Evolutionary conservation across 2,329 filamentous ascomycete genomes (phyloP).

Genomic region (Penicillium sp.): DNA sequence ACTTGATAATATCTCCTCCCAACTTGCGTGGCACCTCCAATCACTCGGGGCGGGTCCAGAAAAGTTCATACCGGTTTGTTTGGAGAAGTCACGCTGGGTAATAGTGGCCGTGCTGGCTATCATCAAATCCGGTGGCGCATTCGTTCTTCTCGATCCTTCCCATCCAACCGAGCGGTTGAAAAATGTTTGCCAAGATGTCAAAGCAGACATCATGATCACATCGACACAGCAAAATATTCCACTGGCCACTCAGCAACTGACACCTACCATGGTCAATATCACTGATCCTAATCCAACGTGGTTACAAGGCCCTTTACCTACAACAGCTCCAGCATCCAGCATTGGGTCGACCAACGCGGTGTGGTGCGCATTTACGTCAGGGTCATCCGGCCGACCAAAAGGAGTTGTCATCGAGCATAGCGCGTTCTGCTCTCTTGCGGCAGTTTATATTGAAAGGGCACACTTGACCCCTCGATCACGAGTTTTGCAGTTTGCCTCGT

Average conservation of each 20-base stretch:
- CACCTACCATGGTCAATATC: too few species aligned
- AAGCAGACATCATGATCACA: too few species aligned
- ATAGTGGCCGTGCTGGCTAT: slow-evolving; percentile 25
- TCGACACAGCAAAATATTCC: too few species aligned
- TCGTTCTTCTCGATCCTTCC: not conserved
- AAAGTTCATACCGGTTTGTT: not conserved
- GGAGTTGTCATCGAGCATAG: slow-evolving; percentile 33
- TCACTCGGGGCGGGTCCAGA: not conserved
- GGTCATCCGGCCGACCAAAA: slow-evolving; percentile 47
- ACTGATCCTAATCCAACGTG: too few species aligned
- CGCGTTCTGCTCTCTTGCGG: not conserved
- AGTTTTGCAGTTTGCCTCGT: not conserved
- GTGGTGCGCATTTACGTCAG: slow-evolving; percentile 36
- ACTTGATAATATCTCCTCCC: too few species aligned
- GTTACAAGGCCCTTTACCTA: too few species aligned
- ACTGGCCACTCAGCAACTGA: too few species aligned
- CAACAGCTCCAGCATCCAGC: too few species aligned
- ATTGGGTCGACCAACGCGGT: too few species aligned
- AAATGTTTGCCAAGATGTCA: too few species aligned
- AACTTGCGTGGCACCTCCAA: too few species aligned
- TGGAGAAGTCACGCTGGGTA: not conserved
- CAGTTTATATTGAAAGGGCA: not conserved
- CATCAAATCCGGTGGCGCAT: not conserved
- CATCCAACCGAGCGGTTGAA: slow-evolving; percentile 8
- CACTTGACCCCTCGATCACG: not conserved